Base-by-base conservation (phyloP, 1,139 yeast species). In the Meyerozyma sp. region DNA sequence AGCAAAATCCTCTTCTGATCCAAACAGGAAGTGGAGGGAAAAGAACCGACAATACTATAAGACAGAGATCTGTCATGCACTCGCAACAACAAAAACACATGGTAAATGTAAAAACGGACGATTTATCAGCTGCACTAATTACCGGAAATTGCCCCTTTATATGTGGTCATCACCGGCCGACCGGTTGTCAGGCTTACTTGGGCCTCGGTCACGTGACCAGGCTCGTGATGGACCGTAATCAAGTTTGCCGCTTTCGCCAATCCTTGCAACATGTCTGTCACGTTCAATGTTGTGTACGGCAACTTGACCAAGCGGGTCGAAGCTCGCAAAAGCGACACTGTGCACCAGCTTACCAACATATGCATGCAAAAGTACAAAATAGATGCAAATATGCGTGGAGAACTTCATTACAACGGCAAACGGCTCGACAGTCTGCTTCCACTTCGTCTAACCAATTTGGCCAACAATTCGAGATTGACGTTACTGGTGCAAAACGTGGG, bases 1-100 rank as follows among this genome's bases (percentile, higher is more conserved):
- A 74, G 50, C 87, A 82, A 29, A 81, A 44, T 1, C 90, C 90
- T 45, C 81, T 66, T 56, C 85, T 79, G 47, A 83, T 73, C 76
- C 82, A 77, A 20, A 84, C 90, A 0, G 90, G 87, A 42, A 84
- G 65, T 0, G 91, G 90, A 1, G 91, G 90, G 63, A 81, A 74
- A 42, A 83, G 58, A 25, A 83, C 75, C 1, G 87, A 82, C 11
- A 83, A 55, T 0, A 82, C 60, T 23, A 82, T 82, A 36, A 84
- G 73, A 9, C 79, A 57, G 43, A 81, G 69, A 59, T 83, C 85
- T 32, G 79, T 34, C 37, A 34, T 34, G 37, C 37, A 34, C 26
- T 34, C 37, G 37, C 37, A 34, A 20, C 37, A 34, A 21, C 26
- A 34, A 21, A 34, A 34, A 13, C 37, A 34, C 37, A 34, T 34